A percentile compares a stretch with the other conserved stretches of the same genome.
Conservation (phyloP, 1,139 yeast species). For the Magnusiomyces sp. region DNA sequence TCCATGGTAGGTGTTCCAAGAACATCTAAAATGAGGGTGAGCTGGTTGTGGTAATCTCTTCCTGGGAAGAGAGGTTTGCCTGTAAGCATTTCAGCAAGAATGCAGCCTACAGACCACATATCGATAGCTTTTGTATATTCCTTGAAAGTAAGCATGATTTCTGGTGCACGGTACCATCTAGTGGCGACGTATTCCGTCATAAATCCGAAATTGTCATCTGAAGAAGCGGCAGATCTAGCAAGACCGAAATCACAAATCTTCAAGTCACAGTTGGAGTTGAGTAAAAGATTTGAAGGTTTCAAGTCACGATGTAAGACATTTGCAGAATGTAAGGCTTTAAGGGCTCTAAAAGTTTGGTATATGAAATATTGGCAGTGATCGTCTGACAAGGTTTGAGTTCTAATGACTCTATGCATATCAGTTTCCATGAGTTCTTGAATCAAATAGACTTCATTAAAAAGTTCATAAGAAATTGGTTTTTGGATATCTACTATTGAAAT, state of each 20-base stretch:
- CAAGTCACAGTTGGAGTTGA: slow-evolving; percentile 88
- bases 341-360: slow-evolving; percentile 83
- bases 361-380: slow-evolving; percentile 91
- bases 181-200: slow-evolving; percentile 98
- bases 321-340: slow-evolving; percentile 84
- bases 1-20: slow-evolving; percentile 85
- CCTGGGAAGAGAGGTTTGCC: slow-evolving; percentile 93
- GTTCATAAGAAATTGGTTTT: slow-evolving; percentile 67
- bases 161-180: slow-evolving; percentile 96
- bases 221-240: slow-evolving; percentile 54
- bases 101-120: slow-evolving; percentile 96
- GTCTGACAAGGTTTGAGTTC: slow-evolving; percentile 76
- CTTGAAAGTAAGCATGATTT: slow-evolving; percentile 89
- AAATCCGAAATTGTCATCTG: slow-evolving; percentile 57
- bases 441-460: slow-evolving; percentile 78
- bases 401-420: slow-evolving; percentile 82
- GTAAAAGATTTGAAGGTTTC: slow-evolving; percentile 78
- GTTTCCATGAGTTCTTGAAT: slow-evolving; percentile 97
- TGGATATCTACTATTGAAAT: slow-evolving; percentile 86
- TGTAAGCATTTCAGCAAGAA: slow-evolving; percentile 81
- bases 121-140: slow-evolving; percentile 93
- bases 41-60: slow-evolving; percentile 84
- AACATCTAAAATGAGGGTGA: slow-evolving; percentile 77
- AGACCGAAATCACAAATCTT: slow-evolving; percentile 93
- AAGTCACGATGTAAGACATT: slow-evolving; percentile 88